Evolutionary conservation across 2,329 filamentous ascomycete genomes (phyloP), one percentile per base, ranked within the genome.

Genomic region (Monosporascus sp.): DNA sequence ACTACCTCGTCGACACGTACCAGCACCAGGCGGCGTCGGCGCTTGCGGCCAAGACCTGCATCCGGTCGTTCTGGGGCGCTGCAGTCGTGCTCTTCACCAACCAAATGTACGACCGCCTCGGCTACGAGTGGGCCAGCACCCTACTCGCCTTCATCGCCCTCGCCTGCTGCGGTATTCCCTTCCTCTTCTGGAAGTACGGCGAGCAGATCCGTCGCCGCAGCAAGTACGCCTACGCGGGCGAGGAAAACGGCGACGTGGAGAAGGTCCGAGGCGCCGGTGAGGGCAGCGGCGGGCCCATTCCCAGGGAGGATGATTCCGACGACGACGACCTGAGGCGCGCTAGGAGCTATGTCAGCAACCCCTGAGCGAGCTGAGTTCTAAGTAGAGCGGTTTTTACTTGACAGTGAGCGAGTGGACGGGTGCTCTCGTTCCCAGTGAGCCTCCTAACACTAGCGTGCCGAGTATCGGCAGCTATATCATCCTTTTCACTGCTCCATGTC

Each of bases 131-230:
- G 89, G 89, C 89, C 0, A 84, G 82, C 49, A 79, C 80, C 0
- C 76, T 94, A 9, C 72, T 94, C 8, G 89, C 81, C 0, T 92
- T 92, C 61, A 77, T 95, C 60, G 82, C 80, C 17, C 73, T 95
- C 6, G 86, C 82, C 0, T 95, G 90, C 73, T 95, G 90, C 67
- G 82, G 77, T 0, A 95, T 95, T 60, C 90, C 90, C 0, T 96
- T 86, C 67, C 69, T 89, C 25, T 96, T 96, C 72, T 96, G 87
- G 77, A 83, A 76, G 64, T 90, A 82, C 61, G 90, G 90, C 3
- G 88, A 84, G 17, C 68, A 69, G 5, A 95, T 96, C 60, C 78
- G 90, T 5, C 75, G 74, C 52, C 75, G 78, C 54, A 89, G 85
- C 63, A 87, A 82, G 69, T 95, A 83, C 65, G 90, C 90, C 0